Evolutionary conservation across 371 early-diverging fungal species (phyloP).

Genomic region (Haplosporangium sp.): DNA sequence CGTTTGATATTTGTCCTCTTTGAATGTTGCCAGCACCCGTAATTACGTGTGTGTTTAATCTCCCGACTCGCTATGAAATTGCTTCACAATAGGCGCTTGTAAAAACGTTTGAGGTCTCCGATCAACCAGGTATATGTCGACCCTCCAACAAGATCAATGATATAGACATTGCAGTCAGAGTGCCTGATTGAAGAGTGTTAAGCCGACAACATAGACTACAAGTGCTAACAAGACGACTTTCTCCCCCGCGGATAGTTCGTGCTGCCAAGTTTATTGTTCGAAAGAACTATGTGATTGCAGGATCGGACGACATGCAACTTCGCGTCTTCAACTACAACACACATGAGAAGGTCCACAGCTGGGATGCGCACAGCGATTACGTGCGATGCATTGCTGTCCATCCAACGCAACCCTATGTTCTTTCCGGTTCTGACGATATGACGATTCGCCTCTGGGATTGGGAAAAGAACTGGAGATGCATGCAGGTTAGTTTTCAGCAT

Average conservation of each 20-base stretch:
- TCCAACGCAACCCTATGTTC: slow-evolving; percentile 90
- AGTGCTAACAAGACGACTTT: background rate
- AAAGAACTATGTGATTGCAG: slow-evolving; percentile 96
- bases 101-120: slow-evolving; percentile 96
- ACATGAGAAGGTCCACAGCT: slow-evolving; percentile 93
- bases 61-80: too few species aligned
- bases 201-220: too few species aligned
- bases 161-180: background rate
- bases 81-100: slow-evolving; percentile 90
- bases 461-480: slow-evolving; percentile 98
- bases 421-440: slow-evolving; percentile 98
- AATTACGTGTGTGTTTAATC: background rate
- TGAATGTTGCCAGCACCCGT: background rate
- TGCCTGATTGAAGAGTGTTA: background rate
- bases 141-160: background rate
- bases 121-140: slow-evolving; percentile 79
- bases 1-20: background rate
- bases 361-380: slow-evolving; percentile 99
- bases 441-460: slow-evolving; percentile 99
- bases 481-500: slow-evolving; percentile 68
- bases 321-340: slow-evolving; percentile 99
- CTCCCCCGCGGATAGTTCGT: slow-evolving; percentile 73
- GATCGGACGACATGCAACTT: slow-evolving; percentile 98
- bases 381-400: slow-evolving; percentile 97
- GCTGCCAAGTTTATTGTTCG: slow-evolving; percentile 97